Evolutionary conservation across 108 stramenopile species (phyloP).

Genomic region (Nitzschia sp.): DNA sequence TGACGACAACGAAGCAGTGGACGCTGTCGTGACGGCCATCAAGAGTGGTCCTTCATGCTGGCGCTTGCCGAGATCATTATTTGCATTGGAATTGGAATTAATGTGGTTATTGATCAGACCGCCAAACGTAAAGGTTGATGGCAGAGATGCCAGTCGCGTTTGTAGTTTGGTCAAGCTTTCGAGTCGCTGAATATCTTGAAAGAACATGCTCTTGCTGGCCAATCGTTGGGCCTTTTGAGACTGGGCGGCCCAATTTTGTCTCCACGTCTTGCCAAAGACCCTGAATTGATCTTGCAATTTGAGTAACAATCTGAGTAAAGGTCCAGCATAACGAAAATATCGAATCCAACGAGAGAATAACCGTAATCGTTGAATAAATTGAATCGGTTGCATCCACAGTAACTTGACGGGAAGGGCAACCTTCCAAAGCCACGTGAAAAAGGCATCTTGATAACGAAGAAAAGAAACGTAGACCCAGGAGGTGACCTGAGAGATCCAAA

Average conservation of each 20-base stretch:
- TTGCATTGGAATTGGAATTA: slow-evolving; percentile 25
- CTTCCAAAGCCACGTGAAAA: slow-evolving; percentile 22
- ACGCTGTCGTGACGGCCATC: not conserved
- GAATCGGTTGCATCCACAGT: slow-evolving; percentile 4
- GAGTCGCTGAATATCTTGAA: slow-evolving; percentile 16
- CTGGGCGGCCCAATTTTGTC: not conserved
- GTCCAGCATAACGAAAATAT: slow-evolving; percentile 57
- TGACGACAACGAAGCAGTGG: not conserved
- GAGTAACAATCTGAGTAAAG: slow-evolving; percentile 42
- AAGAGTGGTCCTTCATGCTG: not conserved
- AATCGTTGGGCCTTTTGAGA: slow-evolving; percentile 24
- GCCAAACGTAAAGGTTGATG: not conserved
- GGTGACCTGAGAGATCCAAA: slow-evolving; percentile 40
- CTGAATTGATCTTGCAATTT: slow-evolving; percentile 29
- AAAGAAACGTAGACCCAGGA: slow-evolving; percentile 13
- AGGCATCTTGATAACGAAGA: not conserved
- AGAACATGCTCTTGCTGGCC: slow-evolving; percentile 13
- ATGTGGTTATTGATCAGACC: slow-evolving; percentile 22
- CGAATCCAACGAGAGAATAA: slow-evolving; percentile 46
- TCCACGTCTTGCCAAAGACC: slow-evolving; percentile 27
- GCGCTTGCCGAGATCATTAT: not conserved
- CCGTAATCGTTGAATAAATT: slow-evolving; percentile 40
- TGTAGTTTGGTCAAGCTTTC: slow-evolving; percentile 13
- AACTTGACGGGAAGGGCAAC: slow-evolving; percentile 30
- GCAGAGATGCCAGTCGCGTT: slow-evolving; percentile 8